Evolutionary conservation across 192 early-diverging fungal species (phyloP), one percentile per base, ranked within the genome.

Genomic region (Linnemannia zychae): DNA sequence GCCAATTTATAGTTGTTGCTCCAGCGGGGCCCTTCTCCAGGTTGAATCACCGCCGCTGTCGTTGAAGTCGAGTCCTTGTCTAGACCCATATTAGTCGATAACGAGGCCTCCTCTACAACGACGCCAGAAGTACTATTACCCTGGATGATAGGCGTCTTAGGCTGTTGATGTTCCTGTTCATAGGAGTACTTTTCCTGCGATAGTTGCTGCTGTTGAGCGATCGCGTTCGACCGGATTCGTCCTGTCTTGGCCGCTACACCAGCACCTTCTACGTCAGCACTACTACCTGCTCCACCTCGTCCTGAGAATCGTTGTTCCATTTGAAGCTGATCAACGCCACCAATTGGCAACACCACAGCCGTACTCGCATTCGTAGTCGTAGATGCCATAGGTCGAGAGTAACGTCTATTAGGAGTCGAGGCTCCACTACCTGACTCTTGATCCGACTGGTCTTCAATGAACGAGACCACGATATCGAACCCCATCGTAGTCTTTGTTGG

Each of bases 391-490:
- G 57, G 31, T 31, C 57, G 28, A 33, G 57, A 63, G 15, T 63
- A 31, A 7, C 57, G 24, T 24, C 13, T 31, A 24, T 28, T 63
- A 3, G 40, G 40, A 44, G 40, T 44, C 28, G 57, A 63, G 2
- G 57, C 24, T 28, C 28, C 28, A 33, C 57, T 63, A 22, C 57
- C 40, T 28, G 7, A 24, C 2, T 24, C 57, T 15, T n/a, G 22
- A 63, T 63, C 57, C 24, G 57, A 31, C 57, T 33, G 57, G 57
- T 31, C 57, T 12, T 63, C 57, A 31, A 63, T 11, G 15, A 31
- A 63, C n/a, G 57, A 31, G 11, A 63, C 57, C 57, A 63, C 70
- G 9, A 71, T 77, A 33, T 77, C 76, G 46, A 77, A 77, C 36
- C 71, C 71, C 52, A 71, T 31, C 4, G 68, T 67, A 12, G 40